Percentiles rank a stretch among this genome's conserved stretches.
phyloP scores from a whole-genome alignment of 2,329 filamentous ascomycete species.

The Rhytidhysteron rufulum region DNA sequence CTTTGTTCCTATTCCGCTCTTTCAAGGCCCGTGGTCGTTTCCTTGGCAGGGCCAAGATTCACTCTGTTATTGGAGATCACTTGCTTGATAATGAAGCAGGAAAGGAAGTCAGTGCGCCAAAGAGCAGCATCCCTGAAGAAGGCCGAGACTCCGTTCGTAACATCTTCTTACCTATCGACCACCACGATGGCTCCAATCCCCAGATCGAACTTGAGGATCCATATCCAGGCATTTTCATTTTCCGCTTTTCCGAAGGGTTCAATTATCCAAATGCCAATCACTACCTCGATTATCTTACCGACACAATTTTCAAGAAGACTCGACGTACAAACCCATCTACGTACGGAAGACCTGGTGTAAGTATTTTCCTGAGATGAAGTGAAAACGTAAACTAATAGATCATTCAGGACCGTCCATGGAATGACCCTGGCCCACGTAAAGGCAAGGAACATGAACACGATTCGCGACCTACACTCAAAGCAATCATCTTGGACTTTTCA shows the following conservation, averaged over 20 bases:
- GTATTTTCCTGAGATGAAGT: slow-evolving; percentile 2
- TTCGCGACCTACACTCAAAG: slow-evolving; percentile 69
- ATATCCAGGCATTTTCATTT: slow-evolving; percentile 92
- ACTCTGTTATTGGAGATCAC: slow-evolving; percentile 79
- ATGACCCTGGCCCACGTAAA: slow-evolving; percentile 75
- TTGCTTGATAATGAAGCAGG: slow-evolving; percentile 65
- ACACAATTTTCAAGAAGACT: slow-evolving; percentile 55
- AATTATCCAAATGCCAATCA: slow-evolving; percentile 93
- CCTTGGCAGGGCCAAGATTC: slow-evolving; percentile 77
- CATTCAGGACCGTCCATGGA: slow-evolving; percentile 80
- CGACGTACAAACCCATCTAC: slow-evolving; percentile 69
- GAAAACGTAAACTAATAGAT: slow-evolving; percentile 4
- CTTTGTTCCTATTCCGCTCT: slow-evolving; percentile 76
- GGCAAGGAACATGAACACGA: slow-evolving; percentile 45
- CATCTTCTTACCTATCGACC: slow-evolving; percentile 80
- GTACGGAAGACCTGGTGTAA: slow-evolving; percentile 49
- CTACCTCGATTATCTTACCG: slow-evolving; percentile 67
- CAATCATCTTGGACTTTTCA: slow-evolving; percentile 89
- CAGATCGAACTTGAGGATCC: slow-evolving; percentile 73
- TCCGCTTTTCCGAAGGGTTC: slow-evolving; percentile 91
- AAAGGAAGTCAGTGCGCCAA: slow-evolving; percentile 14
- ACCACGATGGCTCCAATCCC: slow-evolving; percentile 88
- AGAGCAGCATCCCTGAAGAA: slow-evolving; percentile 20
- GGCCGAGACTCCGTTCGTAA: slow-evolving; percentile 58
- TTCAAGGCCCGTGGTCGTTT: slow-evolving; percentile 81